Evolutionary conservation across 306 rosid genomes (phyloP), one percentile per base, ranked within the genome.

Genomic region (Glycyrrhiza uralensis): DNA sequence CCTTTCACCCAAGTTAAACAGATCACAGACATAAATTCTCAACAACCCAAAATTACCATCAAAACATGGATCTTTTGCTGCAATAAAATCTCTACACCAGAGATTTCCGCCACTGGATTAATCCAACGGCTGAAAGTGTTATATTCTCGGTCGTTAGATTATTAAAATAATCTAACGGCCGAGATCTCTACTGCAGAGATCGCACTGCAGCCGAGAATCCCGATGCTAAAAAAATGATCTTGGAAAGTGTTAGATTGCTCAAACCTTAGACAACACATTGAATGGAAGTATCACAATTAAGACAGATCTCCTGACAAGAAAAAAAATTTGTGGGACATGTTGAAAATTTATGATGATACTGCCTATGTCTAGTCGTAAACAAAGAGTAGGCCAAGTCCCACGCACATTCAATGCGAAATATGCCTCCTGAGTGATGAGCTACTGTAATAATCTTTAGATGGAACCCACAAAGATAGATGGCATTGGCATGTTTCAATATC

Each of bases 401-500:
- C n/a, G n/a, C n/a, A 54, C 87, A 77, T 77, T 75, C 24, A 77
- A 83, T 76, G 76, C 56, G 39, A 76, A 70, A 51, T n/a, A n/a
- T 62, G 76, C 55, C 41, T n/a, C 39, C 42, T 38, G 66, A 49
- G 23, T 44, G 71, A 72, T 58, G 69, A 72, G 69, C 59, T 28
- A 63, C 0, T 47, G 74, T 22, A 33, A 84, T 22, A 33, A 84
- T 76, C 67, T 75, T 66, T 66, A 8, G 63, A 81, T 85, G 96
- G 91, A 90, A 74, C 91, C 96, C 92, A 84, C 91, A 75, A 69
- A 82, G 85, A 80, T 80, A 75, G 57, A 56, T 65, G 79, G 24
- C 80, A 76, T 9, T n/a, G n/a, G 14, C 39, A 14, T 62, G 72
- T 66, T 38, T 75, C 58, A 56, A 64, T 52, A 69, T 52, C 65